Percentiles rank a stretch among this genome's conserved stretches.
Conservation (phyloP, 805 yeast genomes). For the Naumovozyma castellii region DNA sequence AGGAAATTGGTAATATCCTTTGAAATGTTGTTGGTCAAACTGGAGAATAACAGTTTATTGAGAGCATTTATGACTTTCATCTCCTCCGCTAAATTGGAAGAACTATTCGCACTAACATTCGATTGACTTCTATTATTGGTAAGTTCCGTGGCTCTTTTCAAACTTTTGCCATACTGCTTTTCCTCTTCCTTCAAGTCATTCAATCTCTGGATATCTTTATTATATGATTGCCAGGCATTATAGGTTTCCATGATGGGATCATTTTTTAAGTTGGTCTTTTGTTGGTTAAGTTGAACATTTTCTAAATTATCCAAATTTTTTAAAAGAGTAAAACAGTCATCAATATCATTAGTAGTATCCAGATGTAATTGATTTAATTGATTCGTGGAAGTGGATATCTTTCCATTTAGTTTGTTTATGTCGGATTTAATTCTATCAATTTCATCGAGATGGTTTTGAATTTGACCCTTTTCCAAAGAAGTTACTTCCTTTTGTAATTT, state of each 20-base stretch:
- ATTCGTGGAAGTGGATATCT: conserved; percentile 7
- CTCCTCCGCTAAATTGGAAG: background rate
- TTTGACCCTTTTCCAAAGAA: conserved; percentile 12
- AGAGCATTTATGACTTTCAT: background rate
- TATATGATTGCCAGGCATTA: background rate
- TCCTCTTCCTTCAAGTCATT: background rate
- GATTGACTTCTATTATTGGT: no score
- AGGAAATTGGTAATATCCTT: background rate
- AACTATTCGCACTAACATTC: no score
- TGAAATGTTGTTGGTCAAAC: background rate
- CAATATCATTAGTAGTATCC: conserved; percentile 16
- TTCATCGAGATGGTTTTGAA: conserved; percentile 12
- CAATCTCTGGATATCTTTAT: background rate
- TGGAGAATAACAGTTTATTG: background rate
- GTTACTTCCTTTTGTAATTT: conserved; percentile 15
- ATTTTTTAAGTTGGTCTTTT: background rate
- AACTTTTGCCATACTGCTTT: background rate
- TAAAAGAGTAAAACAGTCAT: conserved; percentile 18
- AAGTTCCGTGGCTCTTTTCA: no score
- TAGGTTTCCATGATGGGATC: background rate
- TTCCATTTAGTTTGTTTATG: conserved; percentile 10
- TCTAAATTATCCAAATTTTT: conserved; percentile 14
- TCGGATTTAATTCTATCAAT: conserved; percentile 14
- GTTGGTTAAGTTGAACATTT: conserved; percentile 3
- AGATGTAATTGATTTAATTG: conserved; percentile 18